Evolutionary conservation across 306 rosid species (phyloP), one percentile per base, ranked within the genome.

Genomic region (Quillaja saponaria): DNA sequence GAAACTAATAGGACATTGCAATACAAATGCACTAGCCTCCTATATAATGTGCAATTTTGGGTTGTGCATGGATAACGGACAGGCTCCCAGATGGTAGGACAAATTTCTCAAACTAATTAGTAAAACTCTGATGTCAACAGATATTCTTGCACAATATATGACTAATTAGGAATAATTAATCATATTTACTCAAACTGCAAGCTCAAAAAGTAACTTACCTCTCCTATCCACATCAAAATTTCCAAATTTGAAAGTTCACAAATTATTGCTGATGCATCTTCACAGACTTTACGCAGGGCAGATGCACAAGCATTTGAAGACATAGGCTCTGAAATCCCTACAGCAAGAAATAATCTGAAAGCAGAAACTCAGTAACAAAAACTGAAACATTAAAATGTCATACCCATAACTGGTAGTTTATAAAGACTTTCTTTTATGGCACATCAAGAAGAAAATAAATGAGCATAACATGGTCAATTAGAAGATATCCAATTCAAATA

Each of bases 211-310:
- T 16, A 71, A 41, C 77, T 64, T 67, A 88, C 98, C 98, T 91
- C 96, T 82, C 96, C 98, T 45, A 91, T 81, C 98, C 98, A 91
- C 85, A 91, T 84, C 68, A 91, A 74, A 50, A 91, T 79, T 83
- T 91, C 98, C 88, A 91, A 79, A 83, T 86, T 86, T n/a, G 87
- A 82, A 75, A 85, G 90, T 71, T 91, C 98, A 81, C 63, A 84
- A 60, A 91, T 84, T 64, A 86, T 85, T 40, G 81, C 66, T 5
- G 92, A 79, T 68, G 96, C 87, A 69, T 91, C 98, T 64, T 91
- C 98, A 31, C 98, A 91, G 72, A 91, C 71, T 86, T 84, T 91
- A 64, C 95, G 96, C 69, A 91, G 82, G 55, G 96, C 85, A 55
- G 84, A 82, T 16, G 96, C 96, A 49, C 97, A 91, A 33, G 92